Conservation (phyloP, 345 rosid species). For the Hibiscus mutabilis region DNA sequence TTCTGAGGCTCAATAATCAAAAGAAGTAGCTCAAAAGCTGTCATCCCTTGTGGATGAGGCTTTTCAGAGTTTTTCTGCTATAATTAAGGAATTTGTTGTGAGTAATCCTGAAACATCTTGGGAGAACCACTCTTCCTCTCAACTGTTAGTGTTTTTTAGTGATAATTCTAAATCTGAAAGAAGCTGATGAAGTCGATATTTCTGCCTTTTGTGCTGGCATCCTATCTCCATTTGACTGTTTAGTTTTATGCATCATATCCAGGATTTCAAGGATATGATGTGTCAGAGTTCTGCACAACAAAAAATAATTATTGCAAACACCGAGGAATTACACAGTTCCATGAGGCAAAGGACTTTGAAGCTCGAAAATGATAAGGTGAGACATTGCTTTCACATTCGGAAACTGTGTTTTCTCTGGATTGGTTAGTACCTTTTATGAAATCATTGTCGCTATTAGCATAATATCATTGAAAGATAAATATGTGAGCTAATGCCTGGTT, state of each 20-base stretch:
- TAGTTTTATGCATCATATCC: conserved; percentile 16
- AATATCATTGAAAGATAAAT: neutral
- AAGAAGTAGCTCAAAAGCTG: conserved; percentile 36
- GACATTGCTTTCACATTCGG: neutral
- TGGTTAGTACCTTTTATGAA: neutral
- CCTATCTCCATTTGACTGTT: conserved; percentile 2
- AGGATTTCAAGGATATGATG: conserved; percentile 58
- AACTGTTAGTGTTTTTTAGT: neutral
- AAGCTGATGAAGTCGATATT: neutral
- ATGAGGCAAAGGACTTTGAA: conserved; percentile 42
- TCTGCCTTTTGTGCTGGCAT: neutral
- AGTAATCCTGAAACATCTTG: conserved; percentile 27
- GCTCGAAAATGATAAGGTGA: conserved; percentile 66
- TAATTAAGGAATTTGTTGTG: conserved; percentile 41
- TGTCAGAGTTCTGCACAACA: conserved; percentile 42
- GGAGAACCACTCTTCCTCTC: neutral
- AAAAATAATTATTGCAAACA: conserved; percentile 32
- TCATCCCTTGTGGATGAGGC: conserved; percentile 49
- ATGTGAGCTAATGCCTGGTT: neutral
- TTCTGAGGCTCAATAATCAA: conserved; percentile 42
- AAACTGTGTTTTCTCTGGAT: neutral
- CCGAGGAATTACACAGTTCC: conserved; percentile 29
- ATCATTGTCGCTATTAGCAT: neutral
- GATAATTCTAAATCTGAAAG: neutral
- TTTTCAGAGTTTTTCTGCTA: conserved; percentile 45